Evolutionary conservation across 371 early-diverging fungal species (phyloP), one percentile per base, ranked within the genome.

Genomic region (Circinella umbellata): DNA sequence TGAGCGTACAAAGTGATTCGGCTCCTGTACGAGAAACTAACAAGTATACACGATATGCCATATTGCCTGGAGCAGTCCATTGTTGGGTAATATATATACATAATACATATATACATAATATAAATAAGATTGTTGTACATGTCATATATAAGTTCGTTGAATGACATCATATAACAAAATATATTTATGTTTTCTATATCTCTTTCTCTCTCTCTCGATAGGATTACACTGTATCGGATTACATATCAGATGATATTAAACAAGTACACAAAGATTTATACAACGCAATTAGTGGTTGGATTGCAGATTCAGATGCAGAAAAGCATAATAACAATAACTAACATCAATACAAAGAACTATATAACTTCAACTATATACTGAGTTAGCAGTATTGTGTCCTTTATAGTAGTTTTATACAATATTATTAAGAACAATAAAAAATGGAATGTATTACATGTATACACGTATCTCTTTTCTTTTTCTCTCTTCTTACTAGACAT

Each of bases 1-100:
- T 76, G 10, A 67, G 68, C 47, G 76, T 76, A 6, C 69, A 76
- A 27, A 69, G 70, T 42, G 71, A 69, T 14, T 54, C 64, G 9
- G 76, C 76, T 9, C 76, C 76, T 27, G 46, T 59, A 35, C 59
- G 69, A 18, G 15, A 18, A 14, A 8, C 18, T 53, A 6, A 42
- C 11, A 1, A 69, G 17, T 66, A 70, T 63, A 69, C 71, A 18
- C 27, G 55, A n/a, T 75, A 48, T 54, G 68, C 38, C 0, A 69
- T 75, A 6, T 37, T 75, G 5, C 69, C 71, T 9, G 13, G 69
- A 20, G 53, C 66, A 4, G 75, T 75, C 0, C 75, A 75, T 39
- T 71, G 71, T 48, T 75, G 75, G 75, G 73, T 73, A 69, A 51
- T 1, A n/a, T 51, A 8, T 51, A 14, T 48, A 14, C 14, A 27